These are phyloP conservation scores for Tolypocladium endophyticum DNA, from an alignment of 2,329 filamentous ascomycete genomes.

Conservation along the genomic window DNA sequence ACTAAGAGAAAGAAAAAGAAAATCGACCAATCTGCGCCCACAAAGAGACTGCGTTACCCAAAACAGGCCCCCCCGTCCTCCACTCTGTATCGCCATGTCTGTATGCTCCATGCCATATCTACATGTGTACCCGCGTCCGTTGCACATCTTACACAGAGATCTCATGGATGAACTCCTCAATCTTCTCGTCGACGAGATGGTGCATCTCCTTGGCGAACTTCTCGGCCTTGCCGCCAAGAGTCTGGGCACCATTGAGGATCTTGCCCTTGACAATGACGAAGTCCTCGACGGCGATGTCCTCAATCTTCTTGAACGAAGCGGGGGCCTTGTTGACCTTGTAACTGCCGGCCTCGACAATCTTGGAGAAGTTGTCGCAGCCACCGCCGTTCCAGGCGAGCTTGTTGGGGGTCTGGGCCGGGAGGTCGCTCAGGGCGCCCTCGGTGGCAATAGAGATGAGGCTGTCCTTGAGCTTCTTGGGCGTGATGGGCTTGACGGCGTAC, in stretches of 20 bases:
- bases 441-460: constrained; percentile 79
- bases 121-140: not conserved
- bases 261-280: constrained; percentile 48
- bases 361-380: constrained; percentile 80
- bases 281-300: constrained; percentile 49
- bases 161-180: constrained; percentile 49
- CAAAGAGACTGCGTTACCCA: not conserved
- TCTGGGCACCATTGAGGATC: constrained; percentile 42
- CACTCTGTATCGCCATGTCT: not conserved
- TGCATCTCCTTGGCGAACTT: constrained; percentile 55
- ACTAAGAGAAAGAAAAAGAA: constrained; percentile 2
- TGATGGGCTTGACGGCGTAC: constrained; percentile 81
- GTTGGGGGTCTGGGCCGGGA: constrained; percentile 82
- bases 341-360: constrained; percentile 65
- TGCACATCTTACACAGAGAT: not conserved
- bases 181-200: constrained; percentile 49
- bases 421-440: constrained; percentile 63
- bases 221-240: constrained; percentile 44
- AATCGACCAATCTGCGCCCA: constrained; percentile 3
- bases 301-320: constrained; percentile 45
- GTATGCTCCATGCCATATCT: not conserved
- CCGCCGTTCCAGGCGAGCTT: constrained; percentile 98
- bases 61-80: not conserved
- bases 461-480: constrained; percentile 87
- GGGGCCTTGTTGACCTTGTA: constrained; percentile 47